Conservation (phyloP, 2,329 filamentous ascomycete genomes). For the Ophiobolus disseminans region DNA sequence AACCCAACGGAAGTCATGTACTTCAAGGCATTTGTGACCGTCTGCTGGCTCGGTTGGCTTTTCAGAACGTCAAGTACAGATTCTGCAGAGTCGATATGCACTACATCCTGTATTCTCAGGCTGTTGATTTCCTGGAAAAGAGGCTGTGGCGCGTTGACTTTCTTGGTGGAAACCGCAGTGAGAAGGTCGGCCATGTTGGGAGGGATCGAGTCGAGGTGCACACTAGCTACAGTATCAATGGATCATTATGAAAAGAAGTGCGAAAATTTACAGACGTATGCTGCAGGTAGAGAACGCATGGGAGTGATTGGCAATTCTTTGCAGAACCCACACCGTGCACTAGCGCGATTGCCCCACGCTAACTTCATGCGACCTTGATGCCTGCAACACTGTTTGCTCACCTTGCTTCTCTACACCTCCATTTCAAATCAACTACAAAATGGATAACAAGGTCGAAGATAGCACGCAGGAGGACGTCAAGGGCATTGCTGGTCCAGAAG, state of each 20-base stretch:
- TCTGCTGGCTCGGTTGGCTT: conserved; percentile 67
- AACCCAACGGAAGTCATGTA: conserved; percentile 60
- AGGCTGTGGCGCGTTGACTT: conserved; percentile 22
- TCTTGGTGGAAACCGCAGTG: conserved; percentile 55
- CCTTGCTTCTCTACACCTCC: conserved; percentile 13
- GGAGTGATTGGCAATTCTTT: conserved; percentile 30
- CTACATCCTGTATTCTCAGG: conserved; percentile 16
- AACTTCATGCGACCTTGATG: conserved; percentile 19
- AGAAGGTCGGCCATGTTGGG: conserved; percentile 57
- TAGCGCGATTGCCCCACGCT: conserved; percentile 37
- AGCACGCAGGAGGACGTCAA: conserved; percentile 29
- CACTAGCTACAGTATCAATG: too few relatives aligned
- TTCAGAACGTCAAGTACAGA: conserved; percentile 68
- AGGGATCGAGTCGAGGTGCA: background rate
- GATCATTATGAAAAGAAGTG: background rate
- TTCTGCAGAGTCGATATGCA: conserved; percentile 41
- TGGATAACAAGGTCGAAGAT: conserved; percentile 25
- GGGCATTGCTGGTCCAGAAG: conserved; percentile 16
- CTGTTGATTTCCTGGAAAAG: conserved; percentile 22
- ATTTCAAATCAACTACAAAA: conserved; percentile 4
- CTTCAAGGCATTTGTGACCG: conserved; percentile 60
- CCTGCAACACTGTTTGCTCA: conserved; percentile 29
- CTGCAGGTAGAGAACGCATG: conserved; percentile 7
- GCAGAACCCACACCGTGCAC: conserved; percentile 13
- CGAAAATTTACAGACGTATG: background rate